Evolutionary conservation across 768 basidiomycete genomes (phyloP).

Genomic region (Tricholoma matsutake): DNA sequence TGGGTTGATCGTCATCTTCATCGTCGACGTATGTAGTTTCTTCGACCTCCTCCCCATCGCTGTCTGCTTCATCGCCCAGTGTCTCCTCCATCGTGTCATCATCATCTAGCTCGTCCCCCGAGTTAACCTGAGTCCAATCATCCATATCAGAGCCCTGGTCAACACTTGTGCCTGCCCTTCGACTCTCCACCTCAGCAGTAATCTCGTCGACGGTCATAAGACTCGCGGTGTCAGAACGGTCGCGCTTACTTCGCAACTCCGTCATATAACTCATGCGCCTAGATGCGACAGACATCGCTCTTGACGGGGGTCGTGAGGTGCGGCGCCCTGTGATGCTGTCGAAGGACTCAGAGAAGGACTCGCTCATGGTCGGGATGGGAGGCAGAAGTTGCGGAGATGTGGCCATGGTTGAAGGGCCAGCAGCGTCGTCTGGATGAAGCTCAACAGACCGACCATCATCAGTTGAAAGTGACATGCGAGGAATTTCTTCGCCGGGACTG

Average conservation of each 20-base stretch:
- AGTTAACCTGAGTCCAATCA: constrained; percentile 74
- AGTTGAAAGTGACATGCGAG: constrained; percentile 72
- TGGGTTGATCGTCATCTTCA: constrained; percentile 39
- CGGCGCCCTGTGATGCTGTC: constrained; percentile 45
- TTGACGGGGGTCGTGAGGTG: constrained; percentile 36
- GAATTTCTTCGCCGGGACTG: constrained; percentile 45
- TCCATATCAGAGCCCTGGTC: constrained; percentile 48
- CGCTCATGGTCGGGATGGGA: constrained; percentile 73
- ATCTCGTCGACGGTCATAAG: constrained; percentile 97
- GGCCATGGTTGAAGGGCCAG: constrained; percentile 15
- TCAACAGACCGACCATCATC: constrained; percentile 68
- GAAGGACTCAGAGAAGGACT: constrained; percentile 79
- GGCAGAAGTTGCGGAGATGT: constrained; percentile 62
- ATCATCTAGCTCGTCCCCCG: constrained; percentile 39
- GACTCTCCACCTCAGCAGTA: constrained; percentile 88
- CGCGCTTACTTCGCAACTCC: constrained; percentile 77
- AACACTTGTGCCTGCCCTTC: constrained; percentile 48
- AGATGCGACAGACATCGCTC: constrained; percentile 47
- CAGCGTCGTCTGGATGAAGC: constrained; percentile 45
- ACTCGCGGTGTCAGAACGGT: constrained; percentile 85
- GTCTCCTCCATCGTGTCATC: constrained; percentile 39
- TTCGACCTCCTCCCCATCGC: constrained; percentile 44
- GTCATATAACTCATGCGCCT: constrained; percentile 80
- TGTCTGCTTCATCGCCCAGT: constrained; percentile 47
- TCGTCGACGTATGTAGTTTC: constrained; percentile 45